Percentiles rank a stretch among this genome's conserved stretches.
Evolutionary conservation across 2,329 filamentous ascomycete species (phyloP).

Genomic region (Pyrenophora teres): DNA sequence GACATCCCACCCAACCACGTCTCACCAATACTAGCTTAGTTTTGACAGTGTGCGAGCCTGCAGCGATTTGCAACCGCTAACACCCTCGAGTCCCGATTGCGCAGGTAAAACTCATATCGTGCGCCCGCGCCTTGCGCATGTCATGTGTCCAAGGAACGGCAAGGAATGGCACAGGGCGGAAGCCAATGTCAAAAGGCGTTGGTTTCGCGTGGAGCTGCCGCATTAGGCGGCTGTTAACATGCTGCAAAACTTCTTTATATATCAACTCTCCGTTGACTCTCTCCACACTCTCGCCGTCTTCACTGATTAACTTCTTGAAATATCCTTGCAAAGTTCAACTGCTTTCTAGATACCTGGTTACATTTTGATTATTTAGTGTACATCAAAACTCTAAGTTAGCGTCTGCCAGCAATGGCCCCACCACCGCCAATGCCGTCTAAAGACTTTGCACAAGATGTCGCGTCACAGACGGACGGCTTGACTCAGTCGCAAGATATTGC

Average conservation of each 20-base stretch:
- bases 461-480: slow-evolving; percentile 40
- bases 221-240: slow-evolving; percentile 13
- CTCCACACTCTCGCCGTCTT: slow-evolving; percentile 4
- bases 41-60: not conserved
- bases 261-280: slow-evolving; percentile 10
- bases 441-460: slow-evolving; percentile 30
- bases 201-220: slow-evolving; percentile 24
- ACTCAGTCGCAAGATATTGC: slow-evolving; percentile 42
- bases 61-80: not conserved
- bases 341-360: not conserved
- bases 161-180: slow-evolving; percentile 27
- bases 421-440: slow-evolving; percentile 13
- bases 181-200: slow-evolving; percentile 20
- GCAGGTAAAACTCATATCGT: slow-evolving; percentile 13
- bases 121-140: slow-evolving; percentile 1
- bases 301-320: not conserved
- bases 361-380: not conserved
- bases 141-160: slow-evolving; percentile 13
- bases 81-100: not conserved
- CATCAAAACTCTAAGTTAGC: not conserved
- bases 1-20: slow-evolving; percentile 5
- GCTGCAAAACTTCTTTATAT: slow-evolving; percentile 14
- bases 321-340: not conserved
- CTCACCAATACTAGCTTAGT: not conserved
- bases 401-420: slow-evolving; percentile 24